Evolutionary conservation across 139 green algal genomes (phyloP), one percentile per base, ranked within the genome.

Genomic region (Micromonas pusilla): DNA sequence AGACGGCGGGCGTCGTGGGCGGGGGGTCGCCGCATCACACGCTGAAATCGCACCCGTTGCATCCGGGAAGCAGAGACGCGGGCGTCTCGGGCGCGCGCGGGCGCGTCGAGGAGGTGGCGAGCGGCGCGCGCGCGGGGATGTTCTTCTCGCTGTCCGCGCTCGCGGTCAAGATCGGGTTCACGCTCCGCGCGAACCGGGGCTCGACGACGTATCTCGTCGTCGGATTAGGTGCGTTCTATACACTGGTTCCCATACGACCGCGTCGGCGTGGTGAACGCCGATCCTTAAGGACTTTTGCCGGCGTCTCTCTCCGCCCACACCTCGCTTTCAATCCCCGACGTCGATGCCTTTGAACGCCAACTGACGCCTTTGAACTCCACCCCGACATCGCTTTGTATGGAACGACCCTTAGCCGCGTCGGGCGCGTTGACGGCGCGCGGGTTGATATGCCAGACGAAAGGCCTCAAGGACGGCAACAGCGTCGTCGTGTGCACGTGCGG

Each of bases 401-500:
- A n/a, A n/a, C n/a, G n/a, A n/a, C n/a, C n/a, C n/a, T n/a, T n/a
- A n/a, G n/a, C n/a, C 9, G 52, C 53, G 28, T 78, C 72, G 52
- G 52, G 39, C 25, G 23, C 20, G n/a, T 28, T 70, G 23, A 78
- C 72, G 20, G 52, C 72, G 52, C 9, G 45, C 28, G 72, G 72
- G 23, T 45, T 78, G 13, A 34, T 38, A 1, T 66, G 6, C 13
- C 72, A 78, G 62, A 78, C 72, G 9, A 67, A 52, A 52, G 72
- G 52, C n/a, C 52, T 78, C 1, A 30, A 33, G 21, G 72, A 78
- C 28, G 72, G 72, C 1, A 67, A 52, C 53, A 28, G 31, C 28
- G 38, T 78, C 31, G 72, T 78, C 4, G 72, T 78, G 26, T 38
- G 52, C 37, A 30, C n/a, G 25, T 38, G 34, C 25, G 72, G 72